Evolutionary conservation across 1,284 basidiomycete species (phyloP), one percentile per base, ranked within the genome.

Genomic region (Trametes hirsuta): DNA sequence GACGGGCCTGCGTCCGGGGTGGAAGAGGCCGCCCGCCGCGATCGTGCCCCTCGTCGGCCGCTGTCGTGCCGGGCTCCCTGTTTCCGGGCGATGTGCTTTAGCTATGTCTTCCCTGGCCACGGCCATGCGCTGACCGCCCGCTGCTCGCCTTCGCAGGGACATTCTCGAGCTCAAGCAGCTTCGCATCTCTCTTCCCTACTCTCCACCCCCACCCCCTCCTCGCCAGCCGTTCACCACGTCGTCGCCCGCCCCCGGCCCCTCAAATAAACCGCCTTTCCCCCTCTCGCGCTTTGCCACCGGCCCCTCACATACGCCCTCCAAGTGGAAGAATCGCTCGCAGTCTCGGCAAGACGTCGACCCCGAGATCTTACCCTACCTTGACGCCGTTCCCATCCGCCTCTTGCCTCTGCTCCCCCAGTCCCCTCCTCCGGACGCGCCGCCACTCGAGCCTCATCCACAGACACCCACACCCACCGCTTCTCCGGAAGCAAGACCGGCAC

Each of bases 131-230:
- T 46, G 36, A 58, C 53, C 52, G 24, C 21, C 37, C 35, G 30
- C 21, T 18, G 18, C 34, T 24, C 41, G 49, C 41, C 37, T 35
- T 12, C 35, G 34, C 71, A 77, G 75, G 54, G 75, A 77, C 62
- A 68, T 76, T 53, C 74, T 77, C 50, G 75, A 77, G 65, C 72
- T 77, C 30, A 77, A 76, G 58, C 69, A 74, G 61, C 72, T 77
- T 30, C 71, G 73, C 48, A 67, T 74, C n/a, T 70, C 70, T 30
- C 70, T 76, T 41, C 75, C 75, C 12, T 72, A 69, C 44, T 67
- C 72, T 15, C 44, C 70, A 4, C 70, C 73, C 36, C 67, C 64
- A 2, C 64, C 68, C 18, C 61, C 63, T 42, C 63, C 61, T 34
- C 69, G 70, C 47, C 67, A 67, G 47, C 68, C 69, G 2, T 73